phyloP scores from a whole-genome alignment of 2,329 filamentous ascomycete genomes.

The Venturiaceae sp. region DNA sequence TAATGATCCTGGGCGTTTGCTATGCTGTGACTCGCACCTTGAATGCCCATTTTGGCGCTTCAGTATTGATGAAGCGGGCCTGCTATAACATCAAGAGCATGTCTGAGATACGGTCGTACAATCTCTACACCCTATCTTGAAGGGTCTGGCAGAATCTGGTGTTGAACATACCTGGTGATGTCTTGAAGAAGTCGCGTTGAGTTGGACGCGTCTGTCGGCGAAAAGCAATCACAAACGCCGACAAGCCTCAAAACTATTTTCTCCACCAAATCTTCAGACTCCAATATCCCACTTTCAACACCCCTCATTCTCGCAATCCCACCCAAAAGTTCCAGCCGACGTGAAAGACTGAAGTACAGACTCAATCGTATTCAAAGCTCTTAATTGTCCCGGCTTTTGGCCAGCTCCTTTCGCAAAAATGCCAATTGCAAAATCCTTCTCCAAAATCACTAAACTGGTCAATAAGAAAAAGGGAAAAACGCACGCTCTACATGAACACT shows the following conservation, averaged over 20 bases:
- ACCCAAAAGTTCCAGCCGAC: no score
- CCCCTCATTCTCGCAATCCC: no score
- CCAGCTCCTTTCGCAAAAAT: slow-evolving; percentile 38
- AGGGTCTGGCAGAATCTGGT: neutral
- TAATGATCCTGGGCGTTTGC: slow-evolving; percentile 18
- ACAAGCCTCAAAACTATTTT: no score
- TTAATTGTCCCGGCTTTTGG: neutral
- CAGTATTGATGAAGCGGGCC: slow-evolving; percentile 13
- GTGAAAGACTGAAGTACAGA: no score
- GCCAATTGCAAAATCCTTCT: slow-evolving; percentile 55
- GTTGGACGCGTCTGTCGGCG: neutral
- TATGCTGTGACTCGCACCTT: slow-evolving; percentile 18
- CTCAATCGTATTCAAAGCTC: no score
- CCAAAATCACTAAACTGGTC: slow-evolving; percentile 84
- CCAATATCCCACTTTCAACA: no score
- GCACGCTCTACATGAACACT: slow-evolving; percentile 75
- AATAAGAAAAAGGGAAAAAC: slow-evolving; percentile 74
- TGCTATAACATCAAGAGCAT: neutral
- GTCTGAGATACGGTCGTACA: neutral
- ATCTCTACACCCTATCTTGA: no score
- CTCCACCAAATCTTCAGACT: no score
- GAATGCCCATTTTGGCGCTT: slow-evolving; percentile 28
- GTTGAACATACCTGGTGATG: neutral
- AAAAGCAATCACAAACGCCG: no score
- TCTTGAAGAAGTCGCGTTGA: neutral